Percentiles rank a stretch among this genome's conserved stretches.
phyloP scores from a whole-genome alignment of 2,329 filamentous ascomycete genomes.

The Harringtonia lauricola region DNA sequence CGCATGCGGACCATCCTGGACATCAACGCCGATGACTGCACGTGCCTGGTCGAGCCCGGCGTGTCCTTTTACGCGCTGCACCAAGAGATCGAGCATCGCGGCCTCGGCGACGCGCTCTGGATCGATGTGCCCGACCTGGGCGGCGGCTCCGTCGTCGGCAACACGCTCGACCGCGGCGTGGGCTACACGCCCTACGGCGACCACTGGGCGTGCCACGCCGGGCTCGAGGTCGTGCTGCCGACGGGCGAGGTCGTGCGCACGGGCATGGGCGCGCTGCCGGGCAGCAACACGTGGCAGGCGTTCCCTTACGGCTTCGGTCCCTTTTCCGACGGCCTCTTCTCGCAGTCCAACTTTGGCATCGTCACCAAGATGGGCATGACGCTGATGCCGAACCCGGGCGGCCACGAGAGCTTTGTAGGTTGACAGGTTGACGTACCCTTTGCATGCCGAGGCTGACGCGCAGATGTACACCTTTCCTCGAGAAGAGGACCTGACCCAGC shows the following conservation, averaged over 20 bases:
- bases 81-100: conserved; percentile 22
- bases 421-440: no score
- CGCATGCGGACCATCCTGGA: conserved; percentile 29
- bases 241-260: conserved; percentile 30
- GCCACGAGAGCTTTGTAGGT: conserved; percentile 27
- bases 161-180: conserved; percentile 31
- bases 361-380: conserved; percentile 43
- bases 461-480: conserved; percentile 30
- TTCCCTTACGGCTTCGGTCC: conserved; percentile 31
- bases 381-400: conserved; percentile 41
- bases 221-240: conserved; percentile 31
- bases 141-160: conserved; percentile 34
- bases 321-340: conserved; percentile 32
- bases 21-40: conserved; percentile 25
- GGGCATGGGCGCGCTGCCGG: conserved; percentile 26
- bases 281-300: conserved; percentile 28
- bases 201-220: conserved; percentile 28
- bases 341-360: conserved; percentile 39
- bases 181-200: conserved; percentile 35
- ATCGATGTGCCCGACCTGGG: conserved; percentile 30
- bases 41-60: conserved; percentile 30
- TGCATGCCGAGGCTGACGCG: neutral
- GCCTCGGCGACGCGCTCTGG: conserved; percentile 27
- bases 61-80: conserved; percentile 28
- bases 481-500: conserved; percentile 35